Percentiles rank a stretch among this genome's conserved stretches.
These are phyloP conservation scores for Polytolypa hystricis DNA, from an alignment of 2,329 filamentous ascomycete species.

Conservation along the genomic window DNA sequence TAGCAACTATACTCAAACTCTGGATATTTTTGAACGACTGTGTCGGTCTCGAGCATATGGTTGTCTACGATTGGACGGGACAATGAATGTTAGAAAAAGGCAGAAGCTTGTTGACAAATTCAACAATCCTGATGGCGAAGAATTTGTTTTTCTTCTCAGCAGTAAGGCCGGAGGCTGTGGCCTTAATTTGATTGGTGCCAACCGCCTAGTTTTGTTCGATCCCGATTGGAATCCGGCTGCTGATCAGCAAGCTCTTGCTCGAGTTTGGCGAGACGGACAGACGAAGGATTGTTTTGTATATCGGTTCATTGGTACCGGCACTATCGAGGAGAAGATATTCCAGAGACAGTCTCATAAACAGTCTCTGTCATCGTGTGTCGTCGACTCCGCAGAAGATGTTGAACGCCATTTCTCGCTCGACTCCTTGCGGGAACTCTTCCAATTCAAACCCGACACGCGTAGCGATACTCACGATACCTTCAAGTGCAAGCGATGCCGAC, in stretches of 20 bases:
- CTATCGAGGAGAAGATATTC: constrained; percentile 98
- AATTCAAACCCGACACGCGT: constrained; percentile 71
- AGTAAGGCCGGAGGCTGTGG: constrained; percentile 96
- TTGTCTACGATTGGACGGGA: constrained; percentile 79
- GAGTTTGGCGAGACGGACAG: constrained; percentile 97
- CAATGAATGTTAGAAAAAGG: constrained; percentile 95
- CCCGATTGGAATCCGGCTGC: constrained; percentile 97
- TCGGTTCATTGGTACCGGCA: constrained; percentile 96
- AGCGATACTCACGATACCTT: constrained; percentile 98
- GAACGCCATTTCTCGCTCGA: constrained; percentile 93
- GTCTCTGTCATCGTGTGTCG: constrained; percentile 87
- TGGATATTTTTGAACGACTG: constrained; percentile 86
- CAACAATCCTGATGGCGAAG: constrained; percentile 79
- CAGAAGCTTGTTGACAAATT: constrained; percentile 97
- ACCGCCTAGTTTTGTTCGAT: constrained; percentile 89
- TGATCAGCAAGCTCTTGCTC: constrained; percentile 90
- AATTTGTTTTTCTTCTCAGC: constrained; percentile 92
- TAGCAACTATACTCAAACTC: constrained; percentile 93
- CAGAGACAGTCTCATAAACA: constrained; percentile 98
- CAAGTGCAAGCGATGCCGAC: constrained; percentile 90
- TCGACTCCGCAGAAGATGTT: constrained; percentile 92
- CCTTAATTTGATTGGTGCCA: constrained; percentile 88
- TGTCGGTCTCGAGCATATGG: constrained; percentile 80
- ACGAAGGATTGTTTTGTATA: constrained; percentile 99
- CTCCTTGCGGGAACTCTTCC: constrained; percentile 82